Conservation (phyloP, 2,329 filamentous ascomycete genomes). For the Trichoderma arundinaceum region DNA sequence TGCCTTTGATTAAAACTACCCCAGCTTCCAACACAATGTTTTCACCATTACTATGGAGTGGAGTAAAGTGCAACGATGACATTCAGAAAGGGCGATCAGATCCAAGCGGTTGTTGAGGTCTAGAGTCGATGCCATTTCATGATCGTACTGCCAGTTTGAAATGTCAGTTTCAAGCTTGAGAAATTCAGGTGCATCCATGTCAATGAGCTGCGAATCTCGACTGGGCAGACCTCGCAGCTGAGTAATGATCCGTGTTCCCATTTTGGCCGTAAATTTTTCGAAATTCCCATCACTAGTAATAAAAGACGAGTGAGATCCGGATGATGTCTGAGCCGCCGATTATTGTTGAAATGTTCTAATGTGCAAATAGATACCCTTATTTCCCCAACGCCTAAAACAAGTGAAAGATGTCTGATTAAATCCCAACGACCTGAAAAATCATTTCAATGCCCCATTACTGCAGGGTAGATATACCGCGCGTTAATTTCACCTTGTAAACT, state of each 20-base stretch:
- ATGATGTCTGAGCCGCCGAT: background rate
- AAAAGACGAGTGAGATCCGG: too few relatives aligned
- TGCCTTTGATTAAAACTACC: background rate
- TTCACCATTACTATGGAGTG: background rate
- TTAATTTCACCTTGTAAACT: background rate
- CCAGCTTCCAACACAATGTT: too few relatives aligned
- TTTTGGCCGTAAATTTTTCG: background rate
- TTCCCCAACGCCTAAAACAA: background rate
- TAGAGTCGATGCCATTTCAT: background rate
- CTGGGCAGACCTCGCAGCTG: background rate
- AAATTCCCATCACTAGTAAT: background rate
- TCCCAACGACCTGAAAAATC: background rate
- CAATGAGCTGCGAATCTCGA: background rate
- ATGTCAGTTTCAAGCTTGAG: background rate
- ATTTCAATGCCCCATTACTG: background rate
- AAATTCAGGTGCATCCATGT: background rate
- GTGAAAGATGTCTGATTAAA: background rate
- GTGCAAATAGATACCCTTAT: background rate
- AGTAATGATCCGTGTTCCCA: background rate
- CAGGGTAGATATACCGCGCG: background rate
- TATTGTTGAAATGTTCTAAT: background rate
- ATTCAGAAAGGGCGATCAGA: background rate
- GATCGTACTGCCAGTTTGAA: background rate
- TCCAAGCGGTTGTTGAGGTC: conserved; percentile 8
- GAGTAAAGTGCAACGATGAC: background rate